Conservation (phyloP, 768 basidiomycete species). For the Pholiota conissans region DNA sequence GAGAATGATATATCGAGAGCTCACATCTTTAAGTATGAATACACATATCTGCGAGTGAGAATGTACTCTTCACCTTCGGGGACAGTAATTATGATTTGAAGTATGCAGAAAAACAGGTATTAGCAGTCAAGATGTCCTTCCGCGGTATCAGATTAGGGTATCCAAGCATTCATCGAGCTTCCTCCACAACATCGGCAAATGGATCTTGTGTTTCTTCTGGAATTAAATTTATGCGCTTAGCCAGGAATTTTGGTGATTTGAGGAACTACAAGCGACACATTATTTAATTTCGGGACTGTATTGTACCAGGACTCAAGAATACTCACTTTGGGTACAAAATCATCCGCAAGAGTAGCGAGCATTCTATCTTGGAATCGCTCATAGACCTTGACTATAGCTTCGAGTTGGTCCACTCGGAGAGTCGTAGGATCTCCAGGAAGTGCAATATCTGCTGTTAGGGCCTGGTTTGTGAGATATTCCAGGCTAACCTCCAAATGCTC, state of each 20-base stretch:
- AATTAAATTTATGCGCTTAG: neutral
- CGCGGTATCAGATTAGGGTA: neutral
- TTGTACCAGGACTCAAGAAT: no score
- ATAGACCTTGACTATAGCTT: neutral
- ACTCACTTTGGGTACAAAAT: neutral
- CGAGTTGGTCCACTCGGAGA: neutral
- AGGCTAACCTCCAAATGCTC: neutral
- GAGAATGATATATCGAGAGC: neutral
- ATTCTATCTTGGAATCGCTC: neutral
- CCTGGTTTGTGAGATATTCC: neutral
- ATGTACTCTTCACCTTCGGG: no score
- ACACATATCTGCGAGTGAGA: no score
- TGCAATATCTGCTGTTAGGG: neutral
- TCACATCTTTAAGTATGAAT: no score
- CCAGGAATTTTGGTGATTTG: neutral
- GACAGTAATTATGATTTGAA: no score
- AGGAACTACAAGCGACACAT: constrained; percentile 1
- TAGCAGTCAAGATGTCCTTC: neutral
- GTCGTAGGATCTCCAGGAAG: neutral
- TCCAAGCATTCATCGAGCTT: neutral
- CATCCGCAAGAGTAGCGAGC: neutral
- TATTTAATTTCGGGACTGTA: no score
- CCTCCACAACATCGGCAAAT: neutral
- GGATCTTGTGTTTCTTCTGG: neutral
- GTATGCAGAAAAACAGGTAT: neutral